phyloP scores from a whole-genome alignment of 164 flowering plant species.

The Chimonanthus salicifolius region DNA sequence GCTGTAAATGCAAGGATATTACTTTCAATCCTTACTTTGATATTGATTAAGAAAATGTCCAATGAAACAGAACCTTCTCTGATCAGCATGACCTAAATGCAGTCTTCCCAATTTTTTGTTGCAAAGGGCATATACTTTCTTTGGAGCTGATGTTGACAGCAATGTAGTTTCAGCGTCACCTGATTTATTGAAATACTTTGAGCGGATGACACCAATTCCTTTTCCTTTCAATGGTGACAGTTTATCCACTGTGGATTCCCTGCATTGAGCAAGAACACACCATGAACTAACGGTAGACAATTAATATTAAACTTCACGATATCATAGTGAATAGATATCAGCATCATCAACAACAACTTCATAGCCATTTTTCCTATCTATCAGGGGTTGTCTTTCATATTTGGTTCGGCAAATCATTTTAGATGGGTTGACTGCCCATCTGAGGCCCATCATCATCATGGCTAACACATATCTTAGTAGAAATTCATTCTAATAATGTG shows the following conservation, averaged over 20 bases:
- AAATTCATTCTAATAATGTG: too few relatives aligned
- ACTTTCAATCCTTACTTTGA: background rate
- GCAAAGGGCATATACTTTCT: slow-evolving; percentile 9
- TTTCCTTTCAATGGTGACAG: slow-evolving; percentile 16
- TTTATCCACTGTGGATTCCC: slow-evolving; percentile 20
- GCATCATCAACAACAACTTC: too few relatives aligned
- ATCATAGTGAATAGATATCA: background rate
- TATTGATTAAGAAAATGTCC: slow-evolving; percentile 2
- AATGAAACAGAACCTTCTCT: slow-evolving; percentile 26
- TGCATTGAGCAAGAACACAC: slow-evolving; percentile 19
- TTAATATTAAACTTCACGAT: background rate
- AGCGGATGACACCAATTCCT: slow-evolving; percentile 13
- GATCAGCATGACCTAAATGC: slow-evolving; percentile 10
- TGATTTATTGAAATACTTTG: slow-evolving; percentile 21
- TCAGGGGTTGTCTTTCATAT: too few relatives aligned
- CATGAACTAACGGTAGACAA: slow-evolving; percentile 1
- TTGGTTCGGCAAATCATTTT: too few relatives aligned
- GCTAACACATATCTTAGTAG: too few relatives aligned
- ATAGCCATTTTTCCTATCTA: too few relatives aligned
- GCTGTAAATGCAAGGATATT: slow-evolving; percentile 16
- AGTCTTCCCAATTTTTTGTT: slow-evolving; percentile 12
- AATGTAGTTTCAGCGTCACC: slow-evolving; percentile 18
- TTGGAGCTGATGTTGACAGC: slow-evolving; percentile 9
- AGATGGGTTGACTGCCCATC: too few relatives aligned
- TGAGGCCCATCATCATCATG: too few relatives aligned